Evolutionary conservation across 202 grass and related monocot genomes (phyloP).

Genomic region (Hordeum pubiflorum): DNA sequence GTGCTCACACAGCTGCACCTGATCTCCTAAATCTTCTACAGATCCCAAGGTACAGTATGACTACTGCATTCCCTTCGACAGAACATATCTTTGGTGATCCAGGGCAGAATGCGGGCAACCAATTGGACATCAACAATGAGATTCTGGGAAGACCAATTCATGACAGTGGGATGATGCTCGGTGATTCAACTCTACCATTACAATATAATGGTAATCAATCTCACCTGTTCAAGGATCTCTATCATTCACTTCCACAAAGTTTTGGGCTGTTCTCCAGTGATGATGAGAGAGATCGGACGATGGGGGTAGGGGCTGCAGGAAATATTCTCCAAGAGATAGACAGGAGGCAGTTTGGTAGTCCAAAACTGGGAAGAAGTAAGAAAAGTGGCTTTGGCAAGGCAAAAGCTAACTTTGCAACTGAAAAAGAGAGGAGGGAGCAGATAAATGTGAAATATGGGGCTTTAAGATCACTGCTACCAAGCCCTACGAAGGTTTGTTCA

Average conservation of each 20-base stretch:
- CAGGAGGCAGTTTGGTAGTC: slow-evolving; percentile 38
- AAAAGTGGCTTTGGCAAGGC: slow-evolving; percentile 53
- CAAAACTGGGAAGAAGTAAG: slow-evolving; percentile 30
- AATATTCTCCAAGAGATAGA: slow-evolving; percentile 69
- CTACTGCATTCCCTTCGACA: slow-evolving; percentile 28
- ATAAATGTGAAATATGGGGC: slow-evolving; percentile 86
- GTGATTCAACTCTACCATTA: slow-evolving; percentile 30
- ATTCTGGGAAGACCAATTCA: slow-evolving; percentile 33
- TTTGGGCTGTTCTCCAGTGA: slow-evolving; percentile 54
- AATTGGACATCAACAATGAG: slow-evolving; percentile 52
- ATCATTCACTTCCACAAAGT: slow-evolving; percentile 62
- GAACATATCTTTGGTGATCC: slow-evolving; percentile 31
- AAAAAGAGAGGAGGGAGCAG: slow-evolving; percentile 90
- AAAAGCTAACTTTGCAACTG: slow-evolving; percentile 80
- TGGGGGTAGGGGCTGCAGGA: slow-evolving; percentile 36
- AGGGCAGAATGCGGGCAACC: slow-evolving; percentile 19
- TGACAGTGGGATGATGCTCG: slow-evolving; percentile 43
- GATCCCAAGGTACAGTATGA: slow-evolving; percentile 23
- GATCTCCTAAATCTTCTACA: slow-evolving; percentile 68
- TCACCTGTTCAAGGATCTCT: slow-evolving; percentile 57
- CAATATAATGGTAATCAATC: slow-evolving; percentile 47
- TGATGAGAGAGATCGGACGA: slow-evolving; percentile 59
- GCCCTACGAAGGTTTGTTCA: slow-evolving; percentile 69
- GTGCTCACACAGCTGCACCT: slow-evolving; percentile 26
- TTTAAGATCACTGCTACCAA: slow-evolving; percentile 67